Evolutionary conservation across 768 basidiomycete species (phyloP), one percentile per base, ranked within the genome.

Genomic region (Leccinellum albellum): DNA sequence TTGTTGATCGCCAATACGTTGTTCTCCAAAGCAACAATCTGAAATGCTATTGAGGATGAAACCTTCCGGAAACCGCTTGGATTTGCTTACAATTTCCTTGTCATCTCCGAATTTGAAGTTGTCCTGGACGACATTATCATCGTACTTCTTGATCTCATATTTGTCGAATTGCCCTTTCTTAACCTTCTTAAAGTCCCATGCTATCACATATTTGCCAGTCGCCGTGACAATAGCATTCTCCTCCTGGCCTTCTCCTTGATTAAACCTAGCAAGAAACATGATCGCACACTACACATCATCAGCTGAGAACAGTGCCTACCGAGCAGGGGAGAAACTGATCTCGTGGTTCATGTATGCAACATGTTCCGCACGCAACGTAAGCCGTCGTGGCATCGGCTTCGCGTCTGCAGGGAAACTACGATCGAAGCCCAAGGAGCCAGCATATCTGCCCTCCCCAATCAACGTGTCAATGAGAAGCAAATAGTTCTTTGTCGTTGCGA

Each of bases 101-200:
- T 98, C 95, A 65, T 96, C 92, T 14, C 94, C 96, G 68, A 95
- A 98, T 75, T 88, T 91, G 85, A 99, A 99, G 74, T 89, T 92
- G 73, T 99, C 97, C 61, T 97, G 95, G 0, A 98, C 94, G 56
- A 98, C 94, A 47, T 83, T 80, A 65, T 96, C 94, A 66, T 94
- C 89, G 70, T 97, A 98, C 76, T 88, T 88, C 82, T 95, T 94
- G 78, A 98, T 95, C 66, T 96, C 93, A 67, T 98, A 98, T 71
- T 89, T 89, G 73, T 94, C 91, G 44, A 89, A 79, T 50, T 84
- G 82, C 53, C 97, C 97, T 73, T 87, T 87, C 81, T 96, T 98
- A 61, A 98, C 91, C 68, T 95, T 94, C 46, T 81, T 83, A 70
- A 99, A 96, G 82, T 98, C 95, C 95, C 95, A 99, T 6, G 94